phyloP scores from a whole-genome alignment of 2,329 filamentous ascomycete genomes.

The Diaporthe velutina region DNA sequence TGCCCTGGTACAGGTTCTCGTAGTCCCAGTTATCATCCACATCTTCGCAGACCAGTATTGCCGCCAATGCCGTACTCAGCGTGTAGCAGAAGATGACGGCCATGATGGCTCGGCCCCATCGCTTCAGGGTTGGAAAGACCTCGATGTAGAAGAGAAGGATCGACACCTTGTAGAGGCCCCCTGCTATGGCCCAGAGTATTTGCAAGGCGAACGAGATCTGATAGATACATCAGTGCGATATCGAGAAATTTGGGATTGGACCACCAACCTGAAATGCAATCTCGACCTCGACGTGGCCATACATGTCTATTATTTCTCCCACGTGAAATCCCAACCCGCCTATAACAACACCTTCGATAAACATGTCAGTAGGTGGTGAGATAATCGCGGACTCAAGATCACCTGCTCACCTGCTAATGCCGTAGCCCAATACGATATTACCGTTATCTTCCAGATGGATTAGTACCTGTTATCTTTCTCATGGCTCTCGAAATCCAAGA shows the following conservation, averaged over 20 bases:
- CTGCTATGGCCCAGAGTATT: slow-evolving; percentile 20
- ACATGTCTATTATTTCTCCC: slow-evolving; percentile 19
- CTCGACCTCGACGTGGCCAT: slow-evolving; percentile 10
- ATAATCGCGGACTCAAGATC: accelerated
- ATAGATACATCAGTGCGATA: not conserved
- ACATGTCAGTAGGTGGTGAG: not conserved
- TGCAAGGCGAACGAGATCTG: slow-evolving; percentile 26
- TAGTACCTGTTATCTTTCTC: not conserved
- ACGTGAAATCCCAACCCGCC: slow-evolving; percentile 14
- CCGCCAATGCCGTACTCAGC: not conserved
- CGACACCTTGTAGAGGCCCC: slow-evolving; percentile 23
- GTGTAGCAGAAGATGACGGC: slow-evolving; percentile 13
- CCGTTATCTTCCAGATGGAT: not conserved
- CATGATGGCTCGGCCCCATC: not conserved
- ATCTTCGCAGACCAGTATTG: not conserved
- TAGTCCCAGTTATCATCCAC: slow-evolving; percentile 29
- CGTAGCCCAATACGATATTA: slow-evolving; percentile 22
- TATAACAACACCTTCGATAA: not conserved
- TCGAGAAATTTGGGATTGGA: not conserved
- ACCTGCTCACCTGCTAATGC: slow-evolving; percentile 15
- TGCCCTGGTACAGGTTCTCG: not conserved
- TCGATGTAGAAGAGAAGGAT: slow-evolving; percentile 26
- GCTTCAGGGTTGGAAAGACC: slow-evolving; percentile 10
- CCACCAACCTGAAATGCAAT: not conserved
- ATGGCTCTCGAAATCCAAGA: accelerated